These are phyloP conservation scores for Globisporangium sylvaticum DNA, from an alignment of 352 stramenopile species.

Conservation along the genomic window DNA sequence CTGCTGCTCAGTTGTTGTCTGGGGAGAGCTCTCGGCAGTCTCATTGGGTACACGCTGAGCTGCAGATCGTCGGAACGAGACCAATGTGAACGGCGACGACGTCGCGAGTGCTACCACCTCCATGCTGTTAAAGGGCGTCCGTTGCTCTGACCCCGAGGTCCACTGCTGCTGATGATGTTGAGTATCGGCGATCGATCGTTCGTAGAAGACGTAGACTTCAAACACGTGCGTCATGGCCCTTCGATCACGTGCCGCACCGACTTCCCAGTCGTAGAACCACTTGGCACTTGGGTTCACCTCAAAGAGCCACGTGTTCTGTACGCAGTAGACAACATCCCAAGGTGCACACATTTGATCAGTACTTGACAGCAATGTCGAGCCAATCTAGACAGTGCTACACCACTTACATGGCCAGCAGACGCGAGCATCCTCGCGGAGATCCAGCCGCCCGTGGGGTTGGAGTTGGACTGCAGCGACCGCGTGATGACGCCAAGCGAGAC, in stretches of 20 bases:
- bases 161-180: no score
- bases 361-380: neutral
- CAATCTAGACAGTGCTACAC: neutral
- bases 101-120: neutral
- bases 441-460: constrained; percentile 3
- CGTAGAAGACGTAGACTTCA: constrained; percentile 7
- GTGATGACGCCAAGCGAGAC: neutral
- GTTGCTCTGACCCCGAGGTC: no score
- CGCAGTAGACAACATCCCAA: no score
- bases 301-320: constrained; percentile 11
- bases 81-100: constrained; percentile 1
- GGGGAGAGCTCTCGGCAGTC: neutral
- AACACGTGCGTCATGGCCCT: constrained; percentile 8
- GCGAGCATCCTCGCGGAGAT: constrained; percentile 2
- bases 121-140: neutral
- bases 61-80: constrained; percentile 1
- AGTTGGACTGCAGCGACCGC: neutral
- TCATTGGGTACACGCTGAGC: neutral
- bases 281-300: constrained; percentile 3
- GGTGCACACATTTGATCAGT: neutral
- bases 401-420: constrained; percentile 1
- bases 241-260: constrained; percentile 5
- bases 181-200: no score
- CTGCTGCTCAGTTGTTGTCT: neutral
- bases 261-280: constrained; percentile 12